Percentiles rank a stretch among this genome's conserved stretches.
Evolutionary conservation across 2,329 filamentous ascomycete species (phyloP).

Genomic region (Ophiostoma pallidulum): DNA sequence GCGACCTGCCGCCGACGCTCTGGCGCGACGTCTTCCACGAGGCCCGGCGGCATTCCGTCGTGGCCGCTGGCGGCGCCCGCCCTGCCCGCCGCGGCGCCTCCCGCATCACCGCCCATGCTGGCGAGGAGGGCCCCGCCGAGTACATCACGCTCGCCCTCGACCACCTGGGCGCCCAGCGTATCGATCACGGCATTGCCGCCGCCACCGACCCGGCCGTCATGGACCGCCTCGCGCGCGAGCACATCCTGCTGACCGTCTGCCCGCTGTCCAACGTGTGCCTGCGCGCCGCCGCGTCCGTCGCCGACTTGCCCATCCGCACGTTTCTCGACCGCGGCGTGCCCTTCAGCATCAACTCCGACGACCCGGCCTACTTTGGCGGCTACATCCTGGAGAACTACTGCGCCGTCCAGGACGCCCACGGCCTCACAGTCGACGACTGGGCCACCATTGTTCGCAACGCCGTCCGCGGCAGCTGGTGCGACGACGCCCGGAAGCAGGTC

Average conservation of each 20-base stretch:
- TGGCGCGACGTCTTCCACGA: constrained; percentile 54
- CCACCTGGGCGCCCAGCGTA: constrained; percentile 51
- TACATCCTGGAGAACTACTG: constrained; percentile 70
- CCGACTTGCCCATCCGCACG: constrained; percentile 49
- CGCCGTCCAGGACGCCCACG: constrained; percentile 63
- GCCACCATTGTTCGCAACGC: constrained; percentile 49
- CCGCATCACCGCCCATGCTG: constrained; percentile 61
- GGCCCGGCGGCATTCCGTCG: constrained; percentile 27
- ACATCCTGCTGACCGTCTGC: constrained; percentile 59
- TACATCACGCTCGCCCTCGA: constrained; percentile 59
- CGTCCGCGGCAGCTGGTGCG: constrained; percentile 63
- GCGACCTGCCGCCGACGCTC: constrained; percentile 33
- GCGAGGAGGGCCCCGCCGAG: constrained; percentile 61
- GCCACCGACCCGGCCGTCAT: constrained; percentile 51
- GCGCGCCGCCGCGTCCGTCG: constrained; percentile 42
- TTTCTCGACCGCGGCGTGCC: constrained; percentile 55
- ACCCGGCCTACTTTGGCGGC: constrained; percentile 66
- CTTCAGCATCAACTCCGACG: constrained; percentile 67
- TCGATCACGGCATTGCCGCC: constrained; percentile 66
- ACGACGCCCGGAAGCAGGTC: constrained; percentile 49
- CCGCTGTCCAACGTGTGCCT: constrained; percentile 63
- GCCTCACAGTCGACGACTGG: constrained; percentile 57
- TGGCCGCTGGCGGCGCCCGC: constrained; percentile 32
- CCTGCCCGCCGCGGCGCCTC: constrained; percentile 28
- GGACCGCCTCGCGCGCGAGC: constrained; percentile 43